Base-by-base conservation (phyloP, 1,284 basidiomycete species). In the Heterobasidion irregulare region DNA sequence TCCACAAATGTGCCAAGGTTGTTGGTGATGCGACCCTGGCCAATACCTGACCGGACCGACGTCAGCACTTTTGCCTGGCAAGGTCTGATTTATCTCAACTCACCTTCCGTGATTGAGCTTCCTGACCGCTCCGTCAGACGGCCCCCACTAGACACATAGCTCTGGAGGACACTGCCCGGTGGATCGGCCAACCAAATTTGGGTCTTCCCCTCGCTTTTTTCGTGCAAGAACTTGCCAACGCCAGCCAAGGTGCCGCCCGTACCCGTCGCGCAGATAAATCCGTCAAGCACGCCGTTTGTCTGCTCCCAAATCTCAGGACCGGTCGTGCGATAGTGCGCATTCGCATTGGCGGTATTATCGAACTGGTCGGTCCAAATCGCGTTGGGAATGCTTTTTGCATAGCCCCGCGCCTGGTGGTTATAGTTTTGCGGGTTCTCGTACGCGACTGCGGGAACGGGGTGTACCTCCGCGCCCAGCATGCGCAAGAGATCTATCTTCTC, bases 311-410 rank as follows among this genome's bases (percentile, higher is more conserved):
- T 95, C 72, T 99, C 97, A 0, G 96, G 97, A 1, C 95, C 96
- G 4, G 96, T 99, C 8, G 93, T 84, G 53, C 80, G 70, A 69
- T 97, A 96, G 70, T 99, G 96, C 15, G 88, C 89, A 43, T 86
- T 70, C 13, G 96, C 84, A 69, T 99, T 99, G 13, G 92, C 91
- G 9, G 77, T 83, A 71, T 98, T 98, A 74, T 98, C 95, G 68
- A 98, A 98, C 72, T 99, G 96, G 75, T 99, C 89, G n/a, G 94
- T 98, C 96, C 97, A 99, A 57, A 98, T 84, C 18, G 94, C 89
- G 66, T 98, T 98, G n/a, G 85, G 80, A 36, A 89, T 73, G n/a
- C 74, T 71, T 54, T 84, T 80, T 48, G 96, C 96, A 63, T 88
- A 92, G 59, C 94, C 88, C 53, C 86, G 84, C 35, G 97, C 97